phyloP scores from a whole-genome alignment of 495 filamentous ascomycete species.

The Aspergillus saccharolyticus region DNA sequence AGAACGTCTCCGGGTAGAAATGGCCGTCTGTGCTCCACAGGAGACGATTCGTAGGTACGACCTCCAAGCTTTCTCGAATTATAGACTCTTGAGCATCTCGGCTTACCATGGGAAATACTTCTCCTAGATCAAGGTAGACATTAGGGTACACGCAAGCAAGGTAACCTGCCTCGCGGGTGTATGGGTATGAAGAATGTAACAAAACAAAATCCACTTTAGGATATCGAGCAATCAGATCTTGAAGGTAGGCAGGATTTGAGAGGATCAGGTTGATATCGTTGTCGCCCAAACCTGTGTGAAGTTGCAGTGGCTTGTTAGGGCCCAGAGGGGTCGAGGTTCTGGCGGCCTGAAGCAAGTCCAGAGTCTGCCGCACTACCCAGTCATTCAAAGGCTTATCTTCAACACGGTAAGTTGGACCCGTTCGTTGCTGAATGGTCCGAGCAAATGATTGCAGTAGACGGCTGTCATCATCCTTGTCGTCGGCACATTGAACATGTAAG shows the following conservation, averaged over 20 bases:
- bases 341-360: conserved; percentile 28
- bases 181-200: conserved; percentile 81
- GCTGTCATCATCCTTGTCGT: conserved; percentile 19
- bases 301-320: conserved; percentile 69
- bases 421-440: conserved; percentile 23
- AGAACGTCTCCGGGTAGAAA: conserved; percentile 78
- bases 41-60: conserved; percentile 71
- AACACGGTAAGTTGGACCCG: conserved; percentile 45
- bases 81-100: conserved; percentile 72
- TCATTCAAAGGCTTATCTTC: conserved; percentile 60
- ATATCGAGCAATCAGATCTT: conserved; percentile 66
- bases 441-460: conserved; percentile 28
- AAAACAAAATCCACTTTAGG: conserved; percentile 69
- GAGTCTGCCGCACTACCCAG: conserved; percentile 53
- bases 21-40: conserved; percentile 85
- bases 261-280: conserved; percentile 68
- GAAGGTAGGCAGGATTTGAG: conserved; percentile 73
- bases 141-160: conserved; percentile 75
- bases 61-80: conserved; percentile 67
- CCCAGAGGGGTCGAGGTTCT: conserved; percentile 7
- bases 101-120: conserved; percentile 80
- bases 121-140: conserved; percentile 80
- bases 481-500: conserved; percentile 42
- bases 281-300: conserved; percentile 84
- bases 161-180: conserved; percentile 77